Evolutionary conservation across 805 yeast species (phyloP), one percentile per base, ranked within the genome.

Genomic region (Ogataea sp.): DNA sequence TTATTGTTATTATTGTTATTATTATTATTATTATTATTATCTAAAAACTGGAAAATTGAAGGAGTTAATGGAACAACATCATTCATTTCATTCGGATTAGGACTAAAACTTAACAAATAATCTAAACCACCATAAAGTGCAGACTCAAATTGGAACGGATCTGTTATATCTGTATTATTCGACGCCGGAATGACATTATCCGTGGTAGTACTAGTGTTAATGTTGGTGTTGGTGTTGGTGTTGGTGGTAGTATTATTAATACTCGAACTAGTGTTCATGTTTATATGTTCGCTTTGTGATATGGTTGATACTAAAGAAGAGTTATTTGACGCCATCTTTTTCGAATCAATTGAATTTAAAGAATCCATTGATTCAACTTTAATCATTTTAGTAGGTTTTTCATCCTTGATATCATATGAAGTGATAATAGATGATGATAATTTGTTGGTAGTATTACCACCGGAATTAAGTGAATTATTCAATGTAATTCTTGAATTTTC

Each of bases 71-170:
- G 34, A 9, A 23, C 13, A 18, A 11, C 7, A 17, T 17, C 32
- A 20, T 35, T 18, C 6, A 13, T 30, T 10, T 30, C 16, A 30
- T n/a, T 6, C 16, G 21, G 17, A 15, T 15, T 21, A 7, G n/a
- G n/a, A n/a, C n/a, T 21, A 18, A 34, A 17, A 25, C 48, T 52
- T 27, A 59, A 40, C 17, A 59, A 42, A 33, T 58, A 58, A 39
- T 59, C 62, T 15, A 58, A 39, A 2, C 63, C 62, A 21, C 55
- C 56, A 35, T 53, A 54, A 5, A 56, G 43, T 2, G 59, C 62
- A 39, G 47, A 44, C 39, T 59, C 61, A 36, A 58, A 54, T 33
- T 53, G 53, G 23, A 47, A 46, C 6, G 54, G 51, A 34, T 55
- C 50, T 3, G 51, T 40, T 3, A 50, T 46, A 23, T 49, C 56